Evolutionary conservation across 208 protist species (phyloP).

Genomic region (Spongospora subterranea): DNA sequence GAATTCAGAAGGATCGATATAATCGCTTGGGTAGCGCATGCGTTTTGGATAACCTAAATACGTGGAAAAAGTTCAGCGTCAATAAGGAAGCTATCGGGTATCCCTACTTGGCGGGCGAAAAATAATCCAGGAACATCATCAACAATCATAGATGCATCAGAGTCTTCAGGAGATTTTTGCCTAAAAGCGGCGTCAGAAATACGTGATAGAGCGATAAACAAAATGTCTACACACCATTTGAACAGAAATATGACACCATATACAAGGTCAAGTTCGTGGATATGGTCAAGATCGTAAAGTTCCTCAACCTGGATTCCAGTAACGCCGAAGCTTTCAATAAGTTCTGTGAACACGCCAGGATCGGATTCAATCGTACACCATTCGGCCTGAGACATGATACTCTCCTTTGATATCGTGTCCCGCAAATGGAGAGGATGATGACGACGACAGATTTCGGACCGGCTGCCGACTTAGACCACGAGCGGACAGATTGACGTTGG

Average conservation of each 20-base stretch:
- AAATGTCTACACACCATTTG: slow-evolving; percentile 81
- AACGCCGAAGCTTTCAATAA: slow-evolving; percentile 90
- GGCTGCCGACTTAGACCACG: no score
- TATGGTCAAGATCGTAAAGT: slow-evolving; percentile 81
- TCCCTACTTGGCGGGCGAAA: slow-evolving; percentile 88
- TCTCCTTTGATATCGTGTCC: no score
- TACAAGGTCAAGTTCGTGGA: slow-evolving; percentile 77
- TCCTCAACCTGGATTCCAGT: slow-evolving; percentile 92
- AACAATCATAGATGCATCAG: slow-evolving; percentile 26
- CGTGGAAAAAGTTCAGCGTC: slow-evolving; percentile 45
- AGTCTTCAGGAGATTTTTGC: background rate
- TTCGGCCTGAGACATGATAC: slow-evolving; percentile 54
- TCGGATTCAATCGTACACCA: slow-evolving; percentile 96
- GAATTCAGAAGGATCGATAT: slow-evolving; percentile 93
- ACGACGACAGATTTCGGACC: no score
- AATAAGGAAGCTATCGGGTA: slow-evolving; percentile 38
- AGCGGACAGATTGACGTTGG: no score
- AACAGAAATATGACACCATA: slow-evolving; percentile 96
- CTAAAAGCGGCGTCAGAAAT: background rate
- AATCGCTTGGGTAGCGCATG: slow-evolving; percentile 96
- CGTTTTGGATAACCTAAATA: slow-evolving; percentile 87
- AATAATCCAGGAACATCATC: slow-evolving; percentile 82
- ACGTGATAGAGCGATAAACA: background rate
- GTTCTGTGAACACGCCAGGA: slow-evolving; percentile 93
- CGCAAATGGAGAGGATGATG: no score